Evolutionary conservation across 306 rosid genomes (phyloP), one percentile per base, ranked within the genome.

Genomic region (Castanea crenata): DNA sequence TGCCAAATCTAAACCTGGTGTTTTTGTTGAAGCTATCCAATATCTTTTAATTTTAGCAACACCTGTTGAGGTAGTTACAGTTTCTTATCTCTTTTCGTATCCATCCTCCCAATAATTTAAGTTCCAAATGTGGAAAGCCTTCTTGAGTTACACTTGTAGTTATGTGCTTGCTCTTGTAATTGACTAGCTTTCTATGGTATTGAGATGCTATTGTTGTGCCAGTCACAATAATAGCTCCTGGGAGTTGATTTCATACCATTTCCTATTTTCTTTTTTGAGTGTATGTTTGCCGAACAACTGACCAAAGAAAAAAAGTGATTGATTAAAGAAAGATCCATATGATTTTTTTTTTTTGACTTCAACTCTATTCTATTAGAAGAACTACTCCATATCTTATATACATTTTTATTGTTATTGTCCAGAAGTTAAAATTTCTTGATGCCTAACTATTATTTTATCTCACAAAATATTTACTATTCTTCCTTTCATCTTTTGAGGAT

Each of bases 11-110:
- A 95, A 87, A 83, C 83, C 92, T 35, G 97, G 97, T 74, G 97
- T 93, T 88, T 95, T 95, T 82, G 86, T 95, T 82, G 99, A 95
- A 84, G 99, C 99, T 29, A 95, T 95, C 79, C 96, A 90, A 71
- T 89, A 92, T 91, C 92, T 95, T 75, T 85, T 95, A 81, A 62
- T 95, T 85, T 85, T 95, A 78, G 98, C 96, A 12, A 95, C 96
- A 3, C 98, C 99, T 35, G 90, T 90, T 68, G 97, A 95, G 98
- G 99, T 95, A 90, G 46, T 80, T 27, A 55, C 77, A 35, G 8
- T 78, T 65, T 78, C 81, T 51, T 61, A 49, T 76, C 74, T 44
- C 71, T 70, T 52, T 55, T 64, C 65, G 59, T 29, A 77, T 55
- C 67, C 82, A 73, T 77, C 49, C 55, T 20, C 52, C 65, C 9